Evolutionary conservation across 1,139 yeast species (phyloP).

Genomic region (Suhomyces choctaworum): DNA sequence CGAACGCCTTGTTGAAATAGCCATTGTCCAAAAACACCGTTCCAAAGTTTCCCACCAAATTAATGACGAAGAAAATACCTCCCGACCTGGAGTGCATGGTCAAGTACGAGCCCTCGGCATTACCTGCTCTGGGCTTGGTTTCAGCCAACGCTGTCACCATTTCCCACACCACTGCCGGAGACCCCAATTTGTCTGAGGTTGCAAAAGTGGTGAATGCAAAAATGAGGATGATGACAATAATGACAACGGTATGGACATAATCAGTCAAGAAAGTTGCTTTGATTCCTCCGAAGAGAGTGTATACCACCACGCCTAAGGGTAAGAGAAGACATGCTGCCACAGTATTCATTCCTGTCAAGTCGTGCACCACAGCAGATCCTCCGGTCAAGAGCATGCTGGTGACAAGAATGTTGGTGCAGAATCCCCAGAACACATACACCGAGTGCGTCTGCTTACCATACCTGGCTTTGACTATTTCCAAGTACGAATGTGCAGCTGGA

Average conservation of each 20-base stretch:
- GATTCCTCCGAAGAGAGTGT: slow-evolving; percentile 85
- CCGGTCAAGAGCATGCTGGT: slow-evolving; percentile 88
- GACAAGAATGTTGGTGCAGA: slow-evolving; percentile 83
- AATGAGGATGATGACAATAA: slow-evolving; percentile 58
- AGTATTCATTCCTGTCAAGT: slow-evolving; percentile 79
- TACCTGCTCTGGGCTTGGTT: slow-evolving; percentile 65
- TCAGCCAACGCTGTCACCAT: slow-evolving; percentile 57
- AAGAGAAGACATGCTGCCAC: slow-evolving; percentile 79
- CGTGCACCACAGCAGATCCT: slow-evolving; percentile 76
- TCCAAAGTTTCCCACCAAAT: slow-evolving; percentile 84
- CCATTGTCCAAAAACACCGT: slow-evolving; percentile 89
- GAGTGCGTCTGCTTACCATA: slow-evolving; percentile 71
- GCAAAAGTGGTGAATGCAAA: slow-evolving; percentile 69
- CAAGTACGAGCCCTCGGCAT: slow-evolving; percentile 73
- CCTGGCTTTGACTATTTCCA: slow-evolving; percentile 66
- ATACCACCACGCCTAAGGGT: slow-evolving; percentile 80
- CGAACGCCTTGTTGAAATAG: slow-evolving; percentile 88
- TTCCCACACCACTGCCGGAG: slow-evolving; percentile 81
- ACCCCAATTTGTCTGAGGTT: slow-evolving; percentile 62
- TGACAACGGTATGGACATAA: slow-evolving; percentile 70
- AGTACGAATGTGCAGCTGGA: slow-evolving; percentile 74
- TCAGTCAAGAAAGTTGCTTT: slow-evolving; percentile 90
- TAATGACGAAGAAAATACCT: slow-evolving; percentile 81
- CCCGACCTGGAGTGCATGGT: slow-evolving; percentile 79
- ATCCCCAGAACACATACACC: slow-evolving; percentile 72